Percentiles rank a stretch among this genome's conserved stretches.
Conservation (phyloP, 441 rosid species). For the Croton setiger region DNA sequence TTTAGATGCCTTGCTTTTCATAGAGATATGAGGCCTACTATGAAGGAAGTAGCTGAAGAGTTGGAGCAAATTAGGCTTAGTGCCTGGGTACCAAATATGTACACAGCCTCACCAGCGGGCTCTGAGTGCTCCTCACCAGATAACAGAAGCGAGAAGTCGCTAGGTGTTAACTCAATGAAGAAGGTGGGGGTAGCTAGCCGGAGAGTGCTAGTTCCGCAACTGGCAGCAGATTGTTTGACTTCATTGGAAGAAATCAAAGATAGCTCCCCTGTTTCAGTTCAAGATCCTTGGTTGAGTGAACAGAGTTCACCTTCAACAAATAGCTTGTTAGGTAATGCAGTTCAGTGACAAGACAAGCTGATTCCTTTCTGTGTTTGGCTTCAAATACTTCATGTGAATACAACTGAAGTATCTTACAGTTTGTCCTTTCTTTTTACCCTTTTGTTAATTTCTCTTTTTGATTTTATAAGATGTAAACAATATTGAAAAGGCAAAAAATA, state of each 20-base stretch:
- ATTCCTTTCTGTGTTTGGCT: slow-evolving; percentile 12
- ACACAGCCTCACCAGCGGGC: slow-evolving; percentile 42
- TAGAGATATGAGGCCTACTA: slow-evolving; percentile 83
- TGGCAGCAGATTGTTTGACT: slow-evolving; percentile 31
- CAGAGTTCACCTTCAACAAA: slow-evolving; percentile 90
- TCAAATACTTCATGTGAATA: slow-evolving; percentile 24
- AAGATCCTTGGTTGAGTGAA: slow-evolving; percentile 82
- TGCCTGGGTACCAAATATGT: slow-evolving; percentile 54
- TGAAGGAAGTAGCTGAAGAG: slow-evolving; percentile 79
- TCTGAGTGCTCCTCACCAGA: slow-evolving; percentile 48
- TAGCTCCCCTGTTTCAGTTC: slow-evolving; percentile 79
- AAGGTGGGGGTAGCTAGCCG: slow-evolving; percentile 37
- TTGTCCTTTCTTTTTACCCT: not conserved
- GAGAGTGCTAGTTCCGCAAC: slow-evolving; percentile 42
- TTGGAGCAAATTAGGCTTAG: slow-evolving; percentile 63
- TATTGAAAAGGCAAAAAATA: slow-evolving; percentile 12
- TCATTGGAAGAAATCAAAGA: slow-evolving; percentile 49
- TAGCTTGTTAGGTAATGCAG: slow-evolving; percentile 63
- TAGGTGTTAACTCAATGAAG: slow-evolving; percentile 27
- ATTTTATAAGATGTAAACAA: not conserved
- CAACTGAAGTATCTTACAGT: not conserved
- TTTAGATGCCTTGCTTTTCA: slow-evolving; percentile 88
- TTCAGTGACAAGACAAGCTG: slow-evolving; percentile 31
- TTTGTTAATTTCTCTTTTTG: not conserved
- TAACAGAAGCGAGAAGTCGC: slow-evolving; percentile 40